phyloP scores from a whole-genome alignment of 23 red algal species.

The Gracilaria domingensis region DNA sequence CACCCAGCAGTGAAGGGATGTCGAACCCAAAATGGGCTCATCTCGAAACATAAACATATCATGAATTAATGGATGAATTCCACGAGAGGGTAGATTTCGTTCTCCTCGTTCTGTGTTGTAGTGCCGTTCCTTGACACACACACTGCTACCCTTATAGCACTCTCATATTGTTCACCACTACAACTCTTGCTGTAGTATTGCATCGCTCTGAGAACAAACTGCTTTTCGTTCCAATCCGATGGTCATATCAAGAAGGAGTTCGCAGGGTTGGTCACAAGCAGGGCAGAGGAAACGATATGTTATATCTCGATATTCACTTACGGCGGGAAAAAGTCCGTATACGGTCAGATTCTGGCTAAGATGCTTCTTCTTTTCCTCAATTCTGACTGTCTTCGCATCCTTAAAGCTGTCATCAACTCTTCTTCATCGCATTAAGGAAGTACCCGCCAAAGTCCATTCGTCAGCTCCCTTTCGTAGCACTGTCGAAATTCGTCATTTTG shows the following conservation, averaged over 20 bases:
- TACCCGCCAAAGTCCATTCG: background rate
- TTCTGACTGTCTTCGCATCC: background rate
- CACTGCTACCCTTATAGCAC: background rate
- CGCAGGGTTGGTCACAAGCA: background rate
- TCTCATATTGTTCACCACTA: background rate
- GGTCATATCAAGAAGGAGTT: background rate
- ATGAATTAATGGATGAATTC: background rate
- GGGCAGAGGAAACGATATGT: background rate
- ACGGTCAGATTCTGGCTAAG: constrained; percentile 17
- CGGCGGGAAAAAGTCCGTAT: background rate
- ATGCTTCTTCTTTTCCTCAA: background rate
- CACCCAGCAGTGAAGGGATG: background rate
- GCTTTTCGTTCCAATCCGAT: background rate
- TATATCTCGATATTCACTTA: constrained; percentile 21
- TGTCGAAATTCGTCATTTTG: constrained; percentile 1
- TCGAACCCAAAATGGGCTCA: background rate
- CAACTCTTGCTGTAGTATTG: background rate
- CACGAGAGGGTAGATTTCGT: background rate
- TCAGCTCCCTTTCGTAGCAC: background rate
- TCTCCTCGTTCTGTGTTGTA: background rate
- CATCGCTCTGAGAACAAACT: background rate
- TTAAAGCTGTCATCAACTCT: background rate
- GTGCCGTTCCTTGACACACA: background rate
- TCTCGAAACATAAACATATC: background rate
- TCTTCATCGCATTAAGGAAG: background rate